Conservation (phyloP, 2,329 filamentous ascomycete species). For the Fusarium haematococcum region DNA sequence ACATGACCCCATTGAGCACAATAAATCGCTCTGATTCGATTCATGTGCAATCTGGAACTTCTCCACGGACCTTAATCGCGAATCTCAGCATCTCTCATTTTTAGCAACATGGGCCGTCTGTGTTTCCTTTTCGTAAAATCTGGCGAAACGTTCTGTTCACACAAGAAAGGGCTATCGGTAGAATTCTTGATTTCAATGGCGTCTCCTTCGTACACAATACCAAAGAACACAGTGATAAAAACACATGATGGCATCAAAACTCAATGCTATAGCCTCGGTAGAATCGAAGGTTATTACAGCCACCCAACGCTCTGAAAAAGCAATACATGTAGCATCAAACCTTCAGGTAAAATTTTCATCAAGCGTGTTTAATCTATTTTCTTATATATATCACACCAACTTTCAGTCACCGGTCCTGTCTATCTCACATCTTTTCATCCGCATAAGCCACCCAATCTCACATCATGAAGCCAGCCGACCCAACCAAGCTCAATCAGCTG, state of each 20-base stretch:
- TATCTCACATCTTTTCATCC: neutral
- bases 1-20: neutral
- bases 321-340: neutral
- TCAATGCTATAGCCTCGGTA: neutral
- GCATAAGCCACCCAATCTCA: neutral
- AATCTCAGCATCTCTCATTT: neutral
- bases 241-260: too few species aligned
- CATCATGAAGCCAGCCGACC: neutral
- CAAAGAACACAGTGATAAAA: too few species aligned
- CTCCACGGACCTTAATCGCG: neutral
- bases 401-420: neutral
- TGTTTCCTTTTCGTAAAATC: neutral
- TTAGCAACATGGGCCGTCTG: too few species aligned
- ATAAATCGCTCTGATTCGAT: neutral
- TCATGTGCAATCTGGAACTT: neutral
- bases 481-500: accelerated
- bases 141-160: neutral
- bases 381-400: neutral
- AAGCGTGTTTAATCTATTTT: neutral
- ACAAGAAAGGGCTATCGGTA: neutral
- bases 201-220: too few species aligned
- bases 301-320: neutral
- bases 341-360: neutral
- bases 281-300: neutral
- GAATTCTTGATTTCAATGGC: neutral